Conservation (phyloP, 495 filamentous ascomycete species). For the Bacidia rubella region DNA sequence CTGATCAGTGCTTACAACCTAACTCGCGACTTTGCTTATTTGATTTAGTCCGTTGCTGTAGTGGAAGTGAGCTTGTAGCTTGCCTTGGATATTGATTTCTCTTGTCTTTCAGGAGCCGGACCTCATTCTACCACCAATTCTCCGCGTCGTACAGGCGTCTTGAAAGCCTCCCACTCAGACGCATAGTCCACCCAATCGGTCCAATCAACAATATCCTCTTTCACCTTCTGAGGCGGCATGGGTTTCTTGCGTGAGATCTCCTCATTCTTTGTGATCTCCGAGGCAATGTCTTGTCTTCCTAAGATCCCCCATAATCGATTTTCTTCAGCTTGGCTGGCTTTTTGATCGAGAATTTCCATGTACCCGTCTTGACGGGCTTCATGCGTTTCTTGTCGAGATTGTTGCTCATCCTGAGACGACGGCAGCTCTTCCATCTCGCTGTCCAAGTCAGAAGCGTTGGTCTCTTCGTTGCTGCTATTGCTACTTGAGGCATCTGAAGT, state of each 20-base stretch:
- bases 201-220: conserved; percentile 31
- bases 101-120: neutral
- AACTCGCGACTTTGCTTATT: too few species aligned
- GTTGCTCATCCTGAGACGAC: conserved; percentile 4
- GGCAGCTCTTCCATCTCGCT: neutral
- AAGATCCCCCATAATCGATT: conserved; percentile 40
- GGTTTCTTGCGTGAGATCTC: conserved; percentile 14
- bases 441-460: neutral
- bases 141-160: conserved; percentile 22
- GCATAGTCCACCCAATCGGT: conserved; percentile 30
- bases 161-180: conserved; percentile 38
- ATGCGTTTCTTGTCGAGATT: conserved; percentile 16
- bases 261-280: conserved; percentile 12
- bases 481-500: neutral
- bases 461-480: neutral
- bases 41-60: too few species aligned
- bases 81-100: neutral
- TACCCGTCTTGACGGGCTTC: conserved; percentile 35
- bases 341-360: conserved; percentile 39
- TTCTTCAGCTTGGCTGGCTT: conserved; percentile 42
- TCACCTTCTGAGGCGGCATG: conserved; percentile 20
- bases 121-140: too few species aligned
- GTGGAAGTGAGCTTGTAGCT: too few species aligned
- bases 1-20: too few species aligned
- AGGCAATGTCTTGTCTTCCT: too few species aligned